Evolutionary conservation across 2,329 filamentous ascomycete genomes (phyloP).

Genomic region (Fusarium citri): DNA sequence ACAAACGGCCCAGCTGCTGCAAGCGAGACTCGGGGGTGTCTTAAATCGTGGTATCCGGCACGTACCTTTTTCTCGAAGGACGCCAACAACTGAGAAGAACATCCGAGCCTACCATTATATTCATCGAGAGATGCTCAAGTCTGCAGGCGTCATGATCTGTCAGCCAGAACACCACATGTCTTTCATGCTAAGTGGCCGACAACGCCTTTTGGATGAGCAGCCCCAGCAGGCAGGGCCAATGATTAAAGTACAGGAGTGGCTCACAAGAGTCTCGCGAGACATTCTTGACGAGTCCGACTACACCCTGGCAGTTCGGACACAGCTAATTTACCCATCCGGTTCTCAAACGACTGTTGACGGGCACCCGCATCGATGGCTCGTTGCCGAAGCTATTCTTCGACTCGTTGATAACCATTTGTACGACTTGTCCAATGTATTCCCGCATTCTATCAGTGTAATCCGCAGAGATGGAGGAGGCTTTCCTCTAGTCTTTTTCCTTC

Average conservation of each 20-base stretch:
- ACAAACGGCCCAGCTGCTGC: conserved; percentile 68
- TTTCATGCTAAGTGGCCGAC: conserved; percentile 70
- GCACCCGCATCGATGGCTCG: conserved; percentile 64
- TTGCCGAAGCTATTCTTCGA: conserved; percentile 55
- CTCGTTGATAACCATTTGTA: conserved; percentile 56
- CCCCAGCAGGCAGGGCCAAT: conserved; percentile 59
- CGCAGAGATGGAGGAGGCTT: conserved; percentile 34
- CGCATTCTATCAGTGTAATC: conserved; percentile 53
- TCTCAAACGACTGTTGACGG: conserved; percentile 63
- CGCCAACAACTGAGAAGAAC: conserved; percentile 48
- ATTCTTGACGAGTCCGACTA: conserved; percentile 74
- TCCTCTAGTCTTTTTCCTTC: conserved; percentile 67
- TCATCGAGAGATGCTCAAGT: conserved; percentile 54
- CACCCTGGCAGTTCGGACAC: conserved; percentile 65
- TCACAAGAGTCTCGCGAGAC: conserved; percentile 65
- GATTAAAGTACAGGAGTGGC: conserved; percentile 63
- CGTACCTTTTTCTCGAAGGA: conserved; percentile 68
- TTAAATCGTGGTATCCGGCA: conserved; percentile 65
- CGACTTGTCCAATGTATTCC: conserved; percentile 52
- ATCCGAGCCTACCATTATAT: conserved; percentile 48
- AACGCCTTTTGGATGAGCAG: conserved; percentile 64
- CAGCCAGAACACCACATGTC: conserved; percentile 74
- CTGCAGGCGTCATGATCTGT: conserved; percentile 66
- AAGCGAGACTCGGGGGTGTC: conserved; percentile 66
- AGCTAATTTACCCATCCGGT: conserved; percentile 70